phyloP scores from a whole-genome alignment of 148 eudicot genomes.

The Rhododendron ferrugineum region DNA sequence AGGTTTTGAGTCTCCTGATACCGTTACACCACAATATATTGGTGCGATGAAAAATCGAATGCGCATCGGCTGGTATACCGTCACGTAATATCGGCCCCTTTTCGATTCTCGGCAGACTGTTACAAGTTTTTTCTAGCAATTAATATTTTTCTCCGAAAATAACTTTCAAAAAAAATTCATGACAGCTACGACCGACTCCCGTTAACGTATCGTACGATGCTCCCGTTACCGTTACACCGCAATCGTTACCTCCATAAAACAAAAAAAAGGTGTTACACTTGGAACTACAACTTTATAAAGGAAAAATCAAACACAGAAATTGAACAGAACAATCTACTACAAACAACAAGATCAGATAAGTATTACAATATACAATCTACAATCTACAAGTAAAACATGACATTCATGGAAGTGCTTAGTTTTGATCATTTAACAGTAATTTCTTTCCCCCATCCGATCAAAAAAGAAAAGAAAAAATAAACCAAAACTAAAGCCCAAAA shows the following conservation, averaged over 20 bases:
- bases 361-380: conserved; percentile 13
- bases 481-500: background rate
- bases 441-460: conserved; percentile 29
- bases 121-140: too few species aligned
- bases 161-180: too few species aligned
- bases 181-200: background rate
- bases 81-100: background rate
- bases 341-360: background rate
- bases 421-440: background rate
- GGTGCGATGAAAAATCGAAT: background rate
- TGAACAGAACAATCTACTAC: background rate
- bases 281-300: background rate
- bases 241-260: background rate
- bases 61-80: background rate
- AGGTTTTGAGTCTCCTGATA: too few species aligned
- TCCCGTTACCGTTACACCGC: too few species aligned
- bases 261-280: background rate
- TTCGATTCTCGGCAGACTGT: background rate
- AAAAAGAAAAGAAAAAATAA: background rate
- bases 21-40: too few species aligned
- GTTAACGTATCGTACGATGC: background rate
- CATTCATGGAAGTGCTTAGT: background rate
- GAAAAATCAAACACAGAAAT: background rate
- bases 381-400: background rate
- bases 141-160: background rate